phyloP scores from a whole-genome alignment of 1,139 yeast species.

The Blastobotrys malaysiensis region DNA sequence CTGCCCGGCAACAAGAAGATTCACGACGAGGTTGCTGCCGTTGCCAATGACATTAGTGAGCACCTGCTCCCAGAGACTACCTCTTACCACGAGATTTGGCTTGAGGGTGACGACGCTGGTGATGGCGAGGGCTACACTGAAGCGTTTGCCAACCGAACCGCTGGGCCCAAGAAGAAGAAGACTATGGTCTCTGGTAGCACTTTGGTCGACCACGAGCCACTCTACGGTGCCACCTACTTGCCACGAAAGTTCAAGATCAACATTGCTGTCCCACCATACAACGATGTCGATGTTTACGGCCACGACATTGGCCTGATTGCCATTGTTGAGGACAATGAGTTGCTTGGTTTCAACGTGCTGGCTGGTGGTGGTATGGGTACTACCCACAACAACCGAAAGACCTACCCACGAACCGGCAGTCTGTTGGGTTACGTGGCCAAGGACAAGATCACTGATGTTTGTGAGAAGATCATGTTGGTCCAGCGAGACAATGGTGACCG shows the following conservation, averaged over 20 bases:
- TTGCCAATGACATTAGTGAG: constrained; percentile 67
- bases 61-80: constrained; percentile 85
- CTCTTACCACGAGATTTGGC: constrained; percentile 96
- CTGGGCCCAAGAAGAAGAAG: constrained; percentile 79
- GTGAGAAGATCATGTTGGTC: constrained; percentile 89
- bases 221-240: constrained; percentile 79
- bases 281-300: constrained; percentile 95
- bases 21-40: constrained; percentile 64
- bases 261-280: constrained; percentile 92
- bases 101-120: constrained; percentile 74
- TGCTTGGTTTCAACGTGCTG: constrained; percentile 73
- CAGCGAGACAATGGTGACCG: constrained; percentile 97
- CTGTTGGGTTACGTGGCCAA: constrained; percentile 68
- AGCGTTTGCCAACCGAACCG: constrained; percentile 67
- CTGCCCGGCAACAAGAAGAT: constrained; percentile 79
- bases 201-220: constrained; percentile 63
- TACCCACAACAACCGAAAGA: constrained; percentile 93
- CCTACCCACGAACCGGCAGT: constrained; percentile 93
- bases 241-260: constrained; percentile 97
- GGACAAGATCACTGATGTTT: constrained; percentile 67
- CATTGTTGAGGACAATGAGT: constrained; percentile 60
- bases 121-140: constrained; percentile 62
- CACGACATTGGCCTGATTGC: constrained; percentile 93
- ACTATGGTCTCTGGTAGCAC: constrained; percentile 72
- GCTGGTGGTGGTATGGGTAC: constrained; percentile 99